Base-by-base conservation (phyloP, 2,329 filamentous ascomycete genomes). In the Apiospora kogelbergensis region DNA sequence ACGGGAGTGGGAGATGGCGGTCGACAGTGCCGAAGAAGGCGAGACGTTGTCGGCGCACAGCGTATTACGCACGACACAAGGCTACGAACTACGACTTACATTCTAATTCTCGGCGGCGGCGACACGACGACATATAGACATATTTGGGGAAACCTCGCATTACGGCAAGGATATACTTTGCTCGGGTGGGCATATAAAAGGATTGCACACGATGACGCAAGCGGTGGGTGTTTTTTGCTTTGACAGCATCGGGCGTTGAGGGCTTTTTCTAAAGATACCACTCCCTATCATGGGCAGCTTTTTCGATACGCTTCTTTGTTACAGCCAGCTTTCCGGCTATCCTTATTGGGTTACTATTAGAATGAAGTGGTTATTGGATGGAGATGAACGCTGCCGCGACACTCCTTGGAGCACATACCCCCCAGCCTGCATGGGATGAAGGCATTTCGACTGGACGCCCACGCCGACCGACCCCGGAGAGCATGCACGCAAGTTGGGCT, bases 1-100 rank as follows among this genome's bases (percentile, higher is more conserved):
- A 75, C 80, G 83, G 44, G 88, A 90, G 72, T 90, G 88, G 88
- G 88, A 90, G 68, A 90, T 90, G 87, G 81, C 84, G 2, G 77
- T 90, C 37, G 88, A 90, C 68, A 80, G 77, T 17, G 76, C 77
- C 5, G 82, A 84, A 6, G 82, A 84, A 45, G 73, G 75, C 60
- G 81, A 84, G 45, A 72, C 74, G 60, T 70, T 75, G 9, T 79
- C 76, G 66, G 70, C 75, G n/a, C 75, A 76, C 63, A 76, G 76
- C 68, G 76, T 72, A 48, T 76, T 78, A 71, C 73, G 73, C 70
- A 72, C 76, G 48, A 73, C 76, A 70, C 76, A 74, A 66, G 80
- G 79, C 48, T 81, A 81, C 71, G 81, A 86, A 76, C 75, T 87
- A 60, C 83, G 84, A 72, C 78, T 87, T 69, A 78, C 75, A 45